Evolutionary conservation across 192 early-diverging fungal genomes (phyloP).

Genomic region (Backusella mclennaniae): DNA sequence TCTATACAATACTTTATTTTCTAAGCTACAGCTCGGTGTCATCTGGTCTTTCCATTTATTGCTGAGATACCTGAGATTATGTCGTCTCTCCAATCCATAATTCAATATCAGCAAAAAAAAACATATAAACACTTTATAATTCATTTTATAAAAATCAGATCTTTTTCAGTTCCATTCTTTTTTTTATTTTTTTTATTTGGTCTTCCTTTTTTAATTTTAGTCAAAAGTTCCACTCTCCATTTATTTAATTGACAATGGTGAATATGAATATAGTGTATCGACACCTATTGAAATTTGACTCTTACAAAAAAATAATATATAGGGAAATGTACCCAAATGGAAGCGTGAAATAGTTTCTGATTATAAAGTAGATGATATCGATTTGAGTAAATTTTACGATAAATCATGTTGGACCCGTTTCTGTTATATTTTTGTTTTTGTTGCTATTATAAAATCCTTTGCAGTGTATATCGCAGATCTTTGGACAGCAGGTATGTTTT

Average conservation of each 20-base stretch:
- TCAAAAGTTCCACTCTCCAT: too few species aligned
- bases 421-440: neutral
- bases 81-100: too few species aligned
- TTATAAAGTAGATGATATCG: neutral
- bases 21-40: too few species aligned
- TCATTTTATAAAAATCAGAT: too few species aligned
- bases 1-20: too few species aligned
- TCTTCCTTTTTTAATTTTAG: too few species aligned
- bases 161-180: too few species aligned
- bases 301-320: neutral
- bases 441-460: neutral
- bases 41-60: too few species aligned
- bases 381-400: neutral
- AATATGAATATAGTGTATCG: neutral
- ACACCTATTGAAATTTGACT: neutral
- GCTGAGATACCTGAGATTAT: too few species aligned
- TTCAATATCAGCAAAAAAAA: too few species aligned
- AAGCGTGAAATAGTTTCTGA: neutral
- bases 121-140: too few species aligned
- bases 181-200: too few species aligned
- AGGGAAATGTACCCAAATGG: neutral
- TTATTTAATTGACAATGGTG: neutral
- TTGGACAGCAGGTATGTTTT: neutral
- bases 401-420: neutral
- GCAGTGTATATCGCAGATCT: neutral